Base-by-base conservation (phyloP, 2,329 filamentous ascomycete genomes). In the Colletotrichum sp. region DNA sequence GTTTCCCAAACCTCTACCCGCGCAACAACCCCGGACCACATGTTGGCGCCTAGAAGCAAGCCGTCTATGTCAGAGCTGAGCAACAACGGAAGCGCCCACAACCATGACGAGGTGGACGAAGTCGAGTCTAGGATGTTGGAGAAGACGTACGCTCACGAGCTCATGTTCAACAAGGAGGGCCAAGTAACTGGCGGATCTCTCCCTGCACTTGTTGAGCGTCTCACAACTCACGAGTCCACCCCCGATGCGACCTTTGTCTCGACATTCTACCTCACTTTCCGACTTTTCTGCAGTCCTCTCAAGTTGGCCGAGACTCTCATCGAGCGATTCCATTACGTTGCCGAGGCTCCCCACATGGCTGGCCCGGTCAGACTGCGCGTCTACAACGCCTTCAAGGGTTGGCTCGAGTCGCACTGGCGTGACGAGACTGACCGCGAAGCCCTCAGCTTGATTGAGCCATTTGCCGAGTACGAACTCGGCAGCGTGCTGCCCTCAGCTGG, bases 301-400 rank as follows among this genome's bases (percentile, higher is more conserved):
- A 92, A 95, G 76, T 91, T 99, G 77, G 94, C 96, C 0, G 91
- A 95, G 82, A 91, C 93, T 6, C 89, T 99, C n/a, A 94, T 97
- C 69, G 94, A 97, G 73, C 93, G 97, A 34, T 99, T 98, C 83
- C 95, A 98, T 75, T 98, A 98, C 79, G 94, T 98, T 48, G 94
- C 92, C 15, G 94, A 97, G 75, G 94, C 93, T 64, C 91, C 93
- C 26, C 90, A 93, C 74, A 77, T 96, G 77, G 93, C 96, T 26
- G 91, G 89, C 4, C 95, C 96, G 0, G 96, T 98, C 26, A 93
- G 96, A 66, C 88, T 99, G 64, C 92, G 97, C 67, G 95, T 98
- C 2, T 98, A 97, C 87, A 98, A 99, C 82, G 93, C 96, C 72
- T 95, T 99, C 89, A 99, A 99, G 85, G 94, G 95, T 56, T 99